These are phyloP conservation scores for Lathyrus aphaca DNA, from an alignment of 306 rosid species.

Conservation along the genomic window DNA sequence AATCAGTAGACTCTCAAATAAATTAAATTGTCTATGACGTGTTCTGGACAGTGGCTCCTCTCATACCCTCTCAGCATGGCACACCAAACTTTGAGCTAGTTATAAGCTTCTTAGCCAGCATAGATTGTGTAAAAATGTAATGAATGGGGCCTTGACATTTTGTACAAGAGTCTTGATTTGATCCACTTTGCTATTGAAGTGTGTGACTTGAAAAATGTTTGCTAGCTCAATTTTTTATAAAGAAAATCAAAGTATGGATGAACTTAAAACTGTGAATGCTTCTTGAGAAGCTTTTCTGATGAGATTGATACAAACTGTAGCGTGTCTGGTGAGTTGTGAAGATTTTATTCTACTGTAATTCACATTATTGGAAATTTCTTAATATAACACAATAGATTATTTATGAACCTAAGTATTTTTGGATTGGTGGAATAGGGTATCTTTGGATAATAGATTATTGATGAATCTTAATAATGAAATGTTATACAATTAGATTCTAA, in stretches of 20 bases:
- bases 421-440: too few relatives aligned
- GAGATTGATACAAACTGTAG: background rate
- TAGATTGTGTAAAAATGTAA: conserved; percentile 26
- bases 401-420: too few relatives aligned
- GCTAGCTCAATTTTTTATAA: conserved; percentile 40
- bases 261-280: background rate
- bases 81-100: conserved; percentile 60
- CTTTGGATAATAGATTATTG: too few relatives aligned
- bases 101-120: conserved; percentile 42
- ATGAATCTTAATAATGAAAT: too few relatives aligned
- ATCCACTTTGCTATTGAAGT: conserved; percentile 33
- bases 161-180: conserved; percentile 41
- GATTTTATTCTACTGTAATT: too few relatives aligned
- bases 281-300: conserved; percentile 45
- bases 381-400: too few relatives aligned
- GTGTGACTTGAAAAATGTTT: conserved; percentile 27
- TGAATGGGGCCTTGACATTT: conserved; percentile 39
- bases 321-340: too few relatives aligned
- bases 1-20: conserved; percentile 47
- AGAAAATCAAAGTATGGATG: conserved; percentile 35
- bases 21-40: background rate
- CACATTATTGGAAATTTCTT: too few relatives aligned
- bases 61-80: conserved; percentile 16
- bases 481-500: too few relatives aligned
- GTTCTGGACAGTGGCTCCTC: conserved; percentile 46